Evolutionary conservation across 192 early-diverging fungal species (phyloP), one percentile per base, ranked within the genome.

Genomic region (Lobosporangium transversale): DNA sequence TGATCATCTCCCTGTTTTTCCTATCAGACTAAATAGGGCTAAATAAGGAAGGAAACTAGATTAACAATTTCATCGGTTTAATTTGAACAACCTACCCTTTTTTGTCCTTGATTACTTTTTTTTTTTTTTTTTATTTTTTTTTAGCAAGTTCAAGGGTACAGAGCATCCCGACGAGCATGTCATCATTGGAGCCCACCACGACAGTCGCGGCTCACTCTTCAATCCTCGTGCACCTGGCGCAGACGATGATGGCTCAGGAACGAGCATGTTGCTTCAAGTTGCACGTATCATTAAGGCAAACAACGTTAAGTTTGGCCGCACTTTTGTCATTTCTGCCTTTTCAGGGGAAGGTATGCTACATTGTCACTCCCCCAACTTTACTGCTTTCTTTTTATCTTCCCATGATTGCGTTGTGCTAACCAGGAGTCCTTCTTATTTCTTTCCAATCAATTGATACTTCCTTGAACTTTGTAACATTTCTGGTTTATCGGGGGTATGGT

Each of bases 141-240:
- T 23, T 30, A 81, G 80, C 52, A 79, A 61, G 4, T 79, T 82
- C 50, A 68, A 51, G 45, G 80, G 80, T 6, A 82, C 75, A 24
- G 76, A 82, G 18, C 24, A 67, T 37, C 75, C 80, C 8, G 35
- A 67, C 36, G 80, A 82, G 58, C 80, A 67, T 63, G 80, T 82
- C 52, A 79, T 82, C 42, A 63, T 82, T 44, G 80, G 80, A 21
- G 80, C 80, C 0, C 80, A 82, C 68, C 76, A 79, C 55, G 80
- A 82, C 35, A 58, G 54, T 43, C 78, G 80, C 21, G 80, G 80
- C 21, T 79, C 80, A 2, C 59, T 64, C 57, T 74, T 75, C 58
- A 69, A 69, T 42, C 56, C 68, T 12, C 68, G 80, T 32, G 80
- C 80, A 18, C 80, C 80, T 14, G 80, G 80, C 26, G 80, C 75